Conservation (phyloP, 2,329 filamentous ascomycete species). For the Cylindrodendrum hubeiense region DNA sequence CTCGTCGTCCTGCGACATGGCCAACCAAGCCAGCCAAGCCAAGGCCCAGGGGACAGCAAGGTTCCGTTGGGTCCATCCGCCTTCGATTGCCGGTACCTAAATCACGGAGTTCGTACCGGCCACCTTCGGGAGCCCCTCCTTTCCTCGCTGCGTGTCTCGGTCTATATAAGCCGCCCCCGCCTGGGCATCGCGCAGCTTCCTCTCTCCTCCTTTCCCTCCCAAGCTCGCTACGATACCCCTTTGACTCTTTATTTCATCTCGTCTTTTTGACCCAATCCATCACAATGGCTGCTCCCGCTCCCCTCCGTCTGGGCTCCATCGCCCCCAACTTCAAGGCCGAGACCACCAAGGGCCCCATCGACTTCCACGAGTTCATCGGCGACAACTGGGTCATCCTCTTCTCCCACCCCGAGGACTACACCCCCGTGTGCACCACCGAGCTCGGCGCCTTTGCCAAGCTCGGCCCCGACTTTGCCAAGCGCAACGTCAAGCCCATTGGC, state of each 20-base stretch:
- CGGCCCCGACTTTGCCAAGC: slow-evolving; percentile 87
- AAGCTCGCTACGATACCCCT: slow-evolving; percentile 1
- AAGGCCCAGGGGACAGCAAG: background rate
- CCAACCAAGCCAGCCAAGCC: background rate
- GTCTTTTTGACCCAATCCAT: background rate
- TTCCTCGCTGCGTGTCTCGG: background rate
- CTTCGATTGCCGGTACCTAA: background rate
- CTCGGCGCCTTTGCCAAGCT: slow-evolving; percentile 93
- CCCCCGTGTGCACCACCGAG: slow-evolving; percentile 95
- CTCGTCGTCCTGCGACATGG: background rate
- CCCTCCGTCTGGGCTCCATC: slow-evolving; percentile 72
- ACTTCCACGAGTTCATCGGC: slow-evolving; percentile 86
- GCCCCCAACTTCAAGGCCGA: slow-evolving; percentile 89
- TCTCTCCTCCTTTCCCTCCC: background rate
- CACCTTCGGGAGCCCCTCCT: background rate
- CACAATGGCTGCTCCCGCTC: slow-evolving; percentile 49
- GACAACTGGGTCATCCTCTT: slow-evolving; percentile 86
- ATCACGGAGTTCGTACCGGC: slow-evolving; percentile 11
- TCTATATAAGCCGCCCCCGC: slow-evolving; percentile 7
- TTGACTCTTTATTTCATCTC: background rate
- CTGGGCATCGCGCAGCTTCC: background rate
- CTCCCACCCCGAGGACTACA: slow-evolving; percentile 91
- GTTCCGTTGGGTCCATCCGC: slow-evolving; percentile 13
- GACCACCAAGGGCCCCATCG: slow-evolving; percentile 81
- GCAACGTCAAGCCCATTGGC: slow-evolving; percentile 91